A percentile compares a stretch with the other conserved stretches of the same genome.
Evolutionary conservation across 2,329 filamentous ascomycete species (phyloP).

Genomic region (Nigrograna mackinnonii): DNA sequence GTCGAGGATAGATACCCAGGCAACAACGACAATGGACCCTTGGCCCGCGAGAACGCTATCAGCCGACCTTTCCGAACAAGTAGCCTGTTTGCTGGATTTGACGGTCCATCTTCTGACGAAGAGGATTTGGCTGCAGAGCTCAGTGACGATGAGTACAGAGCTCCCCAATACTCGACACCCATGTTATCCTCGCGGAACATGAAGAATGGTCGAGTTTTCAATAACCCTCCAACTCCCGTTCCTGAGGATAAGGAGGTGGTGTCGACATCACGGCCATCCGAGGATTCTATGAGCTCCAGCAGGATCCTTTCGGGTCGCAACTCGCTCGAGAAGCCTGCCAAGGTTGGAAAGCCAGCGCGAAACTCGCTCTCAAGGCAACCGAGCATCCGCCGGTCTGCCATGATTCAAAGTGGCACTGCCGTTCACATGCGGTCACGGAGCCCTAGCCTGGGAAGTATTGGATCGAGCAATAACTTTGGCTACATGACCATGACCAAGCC

Average conservation of each 20-base stretch:
- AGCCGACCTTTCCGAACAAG: constrained; percentile 75
- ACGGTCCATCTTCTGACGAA: constrained; percentile 61
- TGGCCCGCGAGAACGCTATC: constrained; percentile 63
- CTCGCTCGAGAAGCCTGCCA: constrained; percentile 40
- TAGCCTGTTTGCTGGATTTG: constrained; percentile 86
- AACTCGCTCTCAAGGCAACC: constrained; percentile 44
- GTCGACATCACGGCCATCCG: constrained; percentile 29
- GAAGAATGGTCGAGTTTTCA: constrained; percentile 50
- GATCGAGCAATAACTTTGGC: constrained; percentile 41
- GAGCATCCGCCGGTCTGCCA: constrained; percentile 74
- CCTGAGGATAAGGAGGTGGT: constrained; percentile 45
- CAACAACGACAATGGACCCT: constrained; percentile 78
- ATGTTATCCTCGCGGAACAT: constrained; percentile 48
- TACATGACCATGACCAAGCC: constrained; percentile 55
- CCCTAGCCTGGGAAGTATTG: constrained; percentile 65
- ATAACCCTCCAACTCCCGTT: constrained; percentile 44
- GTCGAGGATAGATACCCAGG: constrained; percentile 72
- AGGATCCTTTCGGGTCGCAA: constrained; percentile 26
- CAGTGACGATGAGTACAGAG: constrained; percentile 65
- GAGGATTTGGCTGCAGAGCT: constrained; percentile 64
- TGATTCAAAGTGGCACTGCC: constrained; percentile 78
- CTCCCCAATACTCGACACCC: constrained; percentile 47
- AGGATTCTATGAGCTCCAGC: constrained; percentile 29
- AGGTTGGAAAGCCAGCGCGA: constrained; percentile 35
- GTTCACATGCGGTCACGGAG: constrained; percentile 69